Base-by-base conservation (phyloP, 2,329 filamentous ascomycete genomes). In the Stemphylium vesicarium region DNA sequence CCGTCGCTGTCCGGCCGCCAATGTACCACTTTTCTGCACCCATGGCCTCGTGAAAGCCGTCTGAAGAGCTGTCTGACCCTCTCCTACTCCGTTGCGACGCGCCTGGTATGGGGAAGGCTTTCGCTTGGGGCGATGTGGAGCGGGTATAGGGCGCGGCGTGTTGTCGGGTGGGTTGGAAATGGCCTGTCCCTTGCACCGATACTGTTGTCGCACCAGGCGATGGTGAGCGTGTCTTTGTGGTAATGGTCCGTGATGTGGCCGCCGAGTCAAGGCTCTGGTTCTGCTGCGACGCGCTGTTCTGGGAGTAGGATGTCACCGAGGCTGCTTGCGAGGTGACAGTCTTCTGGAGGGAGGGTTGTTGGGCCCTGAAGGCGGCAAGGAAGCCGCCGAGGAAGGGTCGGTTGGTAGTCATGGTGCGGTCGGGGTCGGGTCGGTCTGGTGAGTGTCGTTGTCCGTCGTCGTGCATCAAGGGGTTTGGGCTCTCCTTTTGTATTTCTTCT, bases 21-120 rank as follows among this genome's bases (percentile, higher is more conserved):
- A 93, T 90, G 68, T 92, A 93, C 88, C 89, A 91, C 77, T 90
- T 92, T 62, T 93, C 90, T 1, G 85, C 84, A 2, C 88, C 88
- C 43, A 86, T 75, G 32, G 87, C 87, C 57, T 92, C 89, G 47
- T 88, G 80, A 73, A 92, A 92, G 1, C 89, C 90, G 68, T 92
- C 90, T 48, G 83, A 87, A 59, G 85, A 89, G 74, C 87, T 91
- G 64, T 92, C 89, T 63, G 88, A 91, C 22, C 89, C 90, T 51
- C 90, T 81, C 51, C 88, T 80, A 64, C 72, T 68, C 52, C 75
- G 43, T 57, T 68, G 63, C 26, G 69, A 66, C 2, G 70, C 67
- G 18, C 69, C 68, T 4, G 71, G 71, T 53, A 75, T 74, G 2
- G 73, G 73, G 18, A 74, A 75, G 8, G 69, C 71, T 38, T 73